These are phyloP conservation scores for Buxus sempervirens DNA, from an alignment of 164 flowering plant genomes.

Conservation along the genomic window DNA sequence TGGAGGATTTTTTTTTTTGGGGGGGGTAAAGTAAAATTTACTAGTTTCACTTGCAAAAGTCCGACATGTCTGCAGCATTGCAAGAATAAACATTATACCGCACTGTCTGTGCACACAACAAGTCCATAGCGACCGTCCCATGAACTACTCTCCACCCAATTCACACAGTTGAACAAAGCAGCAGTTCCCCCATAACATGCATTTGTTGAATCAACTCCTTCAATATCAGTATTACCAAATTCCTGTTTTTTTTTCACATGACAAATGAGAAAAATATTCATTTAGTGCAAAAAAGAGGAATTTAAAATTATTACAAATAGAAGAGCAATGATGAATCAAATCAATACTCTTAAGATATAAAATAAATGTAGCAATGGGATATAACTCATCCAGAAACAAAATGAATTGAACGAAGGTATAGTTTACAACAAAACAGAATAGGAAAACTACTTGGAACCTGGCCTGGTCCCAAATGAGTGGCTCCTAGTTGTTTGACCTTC, in stretches of 20 bases:
- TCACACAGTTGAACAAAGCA: conserved; percentile 93
- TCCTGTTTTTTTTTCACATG: conserved; percentile 42
- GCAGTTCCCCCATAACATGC: conserved; percentile 99
- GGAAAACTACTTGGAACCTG: background rate
- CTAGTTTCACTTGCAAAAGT: too few species aligned
- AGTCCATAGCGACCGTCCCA: conserved; percentile 99
- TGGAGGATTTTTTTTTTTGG: too few species aligned
- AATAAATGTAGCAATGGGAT: background rate
- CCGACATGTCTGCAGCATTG: too few species aligned
- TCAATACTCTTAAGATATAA: background rate
- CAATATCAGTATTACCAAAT: conserved; percentile 87
- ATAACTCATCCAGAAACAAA: background rate
- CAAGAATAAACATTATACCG: conserved; percentile 44
- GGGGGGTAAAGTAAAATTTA: too few species aligned
- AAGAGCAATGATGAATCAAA: background rate
- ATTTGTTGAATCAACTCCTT: conserved; percentile 98
- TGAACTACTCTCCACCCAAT: conserved; percentile 97
- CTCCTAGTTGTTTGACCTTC: too few species aligned
- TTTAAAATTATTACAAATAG: background rate
- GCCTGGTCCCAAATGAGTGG: background rate
- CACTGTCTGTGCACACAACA: conserved; percentile 99
- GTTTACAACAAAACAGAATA: background rate
- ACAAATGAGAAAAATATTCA: conserved; percentile 6
- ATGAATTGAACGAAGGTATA: background rate
- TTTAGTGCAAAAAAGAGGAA: background rate